Base-by-base conservation (phyloP, 495 filamentous ascomycete genomes). In the Schizothecium vesticola region DNA sequence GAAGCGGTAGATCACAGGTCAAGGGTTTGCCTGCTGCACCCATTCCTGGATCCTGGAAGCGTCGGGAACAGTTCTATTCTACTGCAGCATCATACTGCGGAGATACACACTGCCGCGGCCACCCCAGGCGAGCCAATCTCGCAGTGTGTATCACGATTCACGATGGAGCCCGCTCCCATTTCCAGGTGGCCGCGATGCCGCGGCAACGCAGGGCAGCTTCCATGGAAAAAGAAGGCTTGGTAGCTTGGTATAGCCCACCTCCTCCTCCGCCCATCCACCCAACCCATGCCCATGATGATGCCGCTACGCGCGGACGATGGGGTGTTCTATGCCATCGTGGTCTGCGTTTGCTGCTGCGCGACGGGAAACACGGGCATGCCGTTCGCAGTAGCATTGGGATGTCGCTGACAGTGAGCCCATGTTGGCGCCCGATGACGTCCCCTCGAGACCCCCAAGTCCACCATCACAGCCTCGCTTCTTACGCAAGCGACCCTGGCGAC, bases 341-440 rank as follows among this genome's bases (percentile, higher is more conserved):
- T 43, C 31, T 19, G 31, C 0, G 16, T 43, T 19, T 7, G 5
- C 33, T 43, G 33, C 36, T 43, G 36, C 36, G 36, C 36, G 13
- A 43, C 36, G 36, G 36, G 36, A 43, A 43, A 4, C 13, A 43
- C 36, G 36, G 36, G 13, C 13, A 19, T 19, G 43, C 43, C 16
- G 43, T 51, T 51, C 43, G 43, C 43, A 51, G 43, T 19, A 51
- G 36, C 16, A n/a, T 51, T 51, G 16, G 31, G 36, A 51, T 51
- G 36, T 51, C 31, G 43, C 43, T 51, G 43, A 51, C 43, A 51
- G 6, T n/a, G 16, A 51, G 16, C n/a, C 19, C 19, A 58, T 66
- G 65, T 66, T 61, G 65, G 65, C 65, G 57, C 65, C 65, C 65
- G 65, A 66, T 66, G 65, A 66, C 65, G 65, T 66, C 64, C 64